Evolutionary conservation across 306 rosid genomes (phyloP).

Genomic region (Rosa rugosa): DNA sequence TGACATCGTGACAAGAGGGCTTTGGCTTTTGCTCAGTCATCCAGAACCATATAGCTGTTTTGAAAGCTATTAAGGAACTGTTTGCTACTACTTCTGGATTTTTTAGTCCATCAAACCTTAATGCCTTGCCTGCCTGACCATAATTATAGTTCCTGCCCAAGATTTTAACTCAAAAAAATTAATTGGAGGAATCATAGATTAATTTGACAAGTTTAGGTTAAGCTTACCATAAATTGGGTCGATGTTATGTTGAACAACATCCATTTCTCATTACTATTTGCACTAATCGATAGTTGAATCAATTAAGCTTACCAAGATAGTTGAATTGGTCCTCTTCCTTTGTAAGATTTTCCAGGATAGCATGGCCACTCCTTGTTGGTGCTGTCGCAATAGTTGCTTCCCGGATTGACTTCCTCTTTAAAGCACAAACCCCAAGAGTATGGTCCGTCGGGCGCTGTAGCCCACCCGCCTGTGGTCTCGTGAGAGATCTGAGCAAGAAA

Average conservation of each 20-base stretch:
- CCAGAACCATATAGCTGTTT: constrained; percentile 90
- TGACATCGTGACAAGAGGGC: constrained; percentile 86
- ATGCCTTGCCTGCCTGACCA: constrained; percentile 74
- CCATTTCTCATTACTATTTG: background rate
- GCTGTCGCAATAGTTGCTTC: constrained; percentile 64
- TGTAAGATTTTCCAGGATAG: constrained; percentile 56
- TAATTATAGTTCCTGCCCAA: constrained; percentile 70
- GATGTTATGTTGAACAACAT: background rate
- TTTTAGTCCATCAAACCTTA: constrained; percentile 69
- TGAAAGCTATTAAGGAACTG: constrained; percentile 58
- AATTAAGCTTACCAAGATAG: constrained; percentile 60
- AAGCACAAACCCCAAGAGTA: constrained; percentile 84
- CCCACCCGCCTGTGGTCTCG: constrained; percentile 87
- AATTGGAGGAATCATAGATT: background rate
- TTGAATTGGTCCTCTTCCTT: constrained; percentile 90
- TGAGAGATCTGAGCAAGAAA: constrained; percentile 90
- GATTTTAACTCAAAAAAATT: background rate
- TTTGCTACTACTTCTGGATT: constrained; percentile 73
- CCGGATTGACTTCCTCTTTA: constrained; percentile 75
- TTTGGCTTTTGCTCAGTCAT: constrained; percentile 53
- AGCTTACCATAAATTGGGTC: too few relatives aligned
- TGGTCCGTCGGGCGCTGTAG: constrained; percentile 91
- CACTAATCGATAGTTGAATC: background rate
- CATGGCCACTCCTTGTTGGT: constrained; percentile 68
- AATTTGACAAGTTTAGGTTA: background rate